Conservation (phyloP, 768 basidiomycete species). For the Sistotremastrum niveocremeum region DNA sequence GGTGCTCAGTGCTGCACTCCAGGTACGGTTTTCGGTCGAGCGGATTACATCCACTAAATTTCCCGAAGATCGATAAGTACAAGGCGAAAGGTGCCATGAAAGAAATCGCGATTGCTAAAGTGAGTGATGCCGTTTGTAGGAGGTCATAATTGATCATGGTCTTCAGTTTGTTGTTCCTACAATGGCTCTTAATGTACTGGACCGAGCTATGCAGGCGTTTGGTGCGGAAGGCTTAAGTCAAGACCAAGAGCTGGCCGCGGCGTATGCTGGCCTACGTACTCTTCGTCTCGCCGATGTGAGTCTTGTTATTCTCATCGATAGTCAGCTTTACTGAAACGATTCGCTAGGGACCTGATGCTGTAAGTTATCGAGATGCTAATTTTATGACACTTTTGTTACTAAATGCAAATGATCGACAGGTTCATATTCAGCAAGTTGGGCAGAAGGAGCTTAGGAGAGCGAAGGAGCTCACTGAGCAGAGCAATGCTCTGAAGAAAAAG, state of each 20-base stretch:
- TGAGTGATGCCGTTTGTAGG: constrained; percentile 15
- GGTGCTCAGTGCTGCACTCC: constrained; percentile 83
- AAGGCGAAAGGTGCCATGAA: constrained; percentile 91
- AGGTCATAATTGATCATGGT: neutral
- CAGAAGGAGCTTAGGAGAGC: constrained; percentile 77
- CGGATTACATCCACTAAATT: neutral
- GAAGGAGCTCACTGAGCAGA: constrained; percentile 39
- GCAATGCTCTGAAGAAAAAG: constrained; percentile 41
- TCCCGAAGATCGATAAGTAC: constrained; percentile 66
- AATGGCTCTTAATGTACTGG: constrained; percentile 79
- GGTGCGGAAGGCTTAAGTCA: constrained; percentile 95
- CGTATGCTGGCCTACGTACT: constrained; percentile 73
- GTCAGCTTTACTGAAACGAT: neutral
- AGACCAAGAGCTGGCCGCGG: constrained; percentile 68
- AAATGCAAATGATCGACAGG: constrained; percentile 24
- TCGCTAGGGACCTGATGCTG: constrained; percentile 64
- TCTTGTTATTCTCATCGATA: constrained; percentile 4
- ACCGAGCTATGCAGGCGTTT: constrained; percentile 91
- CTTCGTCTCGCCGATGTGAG: constrained; percentile 77
- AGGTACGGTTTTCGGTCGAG: constrained; percentile 27
- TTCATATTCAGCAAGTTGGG: constrained; percentile 93
- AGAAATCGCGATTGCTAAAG: constrained; percentile 97
- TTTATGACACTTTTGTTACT: constrained; percentile 6
- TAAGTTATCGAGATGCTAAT: constrained; percentile 17
- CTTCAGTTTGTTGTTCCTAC: constrained; percentile 84